These are phyloP conservation scores for Chlamydomonas schloesseri DNA, from an alignment of 139 green algal species.

Conservation along the genomic window DNA sequence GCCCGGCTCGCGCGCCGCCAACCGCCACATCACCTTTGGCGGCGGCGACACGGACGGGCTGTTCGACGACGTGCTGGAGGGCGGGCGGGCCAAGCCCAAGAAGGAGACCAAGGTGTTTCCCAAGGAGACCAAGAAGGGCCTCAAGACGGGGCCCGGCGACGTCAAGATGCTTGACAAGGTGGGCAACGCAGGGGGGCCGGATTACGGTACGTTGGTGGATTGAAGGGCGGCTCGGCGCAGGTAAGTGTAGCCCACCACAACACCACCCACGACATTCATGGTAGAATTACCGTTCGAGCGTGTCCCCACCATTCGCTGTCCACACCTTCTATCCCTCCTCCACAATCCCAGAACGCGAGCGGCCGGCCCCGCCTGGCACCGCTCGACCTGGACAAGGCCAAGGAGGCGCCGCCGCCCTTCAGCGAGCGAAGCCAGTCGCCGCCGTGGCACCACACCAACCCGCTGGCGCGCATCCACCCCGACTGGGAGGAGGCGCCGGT, in stretches of 20 bases:
- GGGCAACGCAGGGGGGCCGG: no score
- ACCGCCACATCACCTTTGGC: slow-evolving; percentile 56
- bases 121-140: slow-evolving; percentile 48
- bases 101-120: slow-evolving; percentile 56
- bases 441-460: slow-evolving; percentile 68
- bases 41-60: not conserved
- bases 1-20: not conserved
- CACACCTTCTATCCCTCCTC: not conserved
- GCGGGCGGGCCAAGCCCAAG: slow-evolving; percentile 41
- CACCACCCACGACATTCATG: no score
- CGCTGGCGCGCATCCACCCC: slow-evolving; percentile 62
- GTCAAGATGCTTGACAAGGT: no score
- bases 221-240: no score
- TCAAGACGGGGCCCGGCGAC: slow-evolving; percentile 20
- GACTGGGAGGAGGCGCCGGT: slow-evolving; percentile 66
- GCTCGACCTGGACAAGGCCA: slow-evolving; percentile 39
- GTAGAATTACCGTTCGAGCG: no score
- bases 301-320: no score
- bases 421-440: slow-evolving; percentile 54
- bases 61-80: slow-evolving; percentile 36
- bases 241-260: not conserved
- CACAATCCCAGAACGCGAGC: not conserved
- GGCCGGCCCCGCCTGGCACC: slow-evolving; percentile 35
- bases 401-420: slow-evolving; percentile 13
- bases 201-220: no score